Evolutionary conservation across 768 basidiomycete genomes (phyloP), one percentile per base, ranked within the genome.

Genomic region (Rhodotorula paludigena): DNA sequence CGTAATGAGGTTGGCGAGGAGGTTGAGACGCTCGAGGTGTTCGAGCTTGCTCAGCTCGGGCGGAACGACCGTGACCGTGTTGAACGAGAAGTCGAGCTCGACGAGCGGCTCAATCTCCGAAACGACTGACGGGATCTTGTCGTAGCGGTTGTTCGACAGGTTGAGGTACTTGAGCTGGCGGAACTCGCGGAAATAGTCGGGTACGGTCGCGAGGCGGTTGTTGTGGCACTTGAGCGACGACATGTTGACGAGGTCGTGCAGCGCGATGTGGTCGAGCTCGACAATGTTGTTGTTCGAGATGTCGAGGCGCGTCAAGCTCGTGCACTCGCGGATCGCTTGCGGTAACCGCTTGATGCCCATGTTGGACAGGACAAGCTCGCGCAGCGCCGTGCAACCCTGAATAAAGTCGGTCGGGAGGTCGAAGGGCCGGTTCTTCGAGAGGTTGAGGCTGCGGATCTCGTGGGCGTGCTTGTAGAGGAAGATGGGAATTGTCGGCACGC

Each of bases 381-480:
- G 86, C 15, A 99, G 84, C 10, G 82, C 84, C 2, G 84, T 84
- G 76, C 92, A 94, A 10, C 87, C 85, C 78, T 96, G 90, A 64
- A 96, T 87, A 77, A 99, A 99, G 79, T 98, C 96, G 57, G 91
- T 86, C 1, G 94, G 96, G 42, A 98, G 88, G 78, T 98, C 93
- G 61, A 93, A 84, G 85, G 94, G 90, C 5, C 93, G 92, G 76
- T 98, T 99, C 51, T 89, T 86, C 7, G 92, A 94, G 21, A 98
- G 84, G 67, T 89, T 89, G 65, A 98, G 87, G 47, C 83, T 86
- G 64, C 89, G 81, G 74, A 99, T 92, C 33, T 84, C 84, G 72
- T 88, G 86, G 2, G 92, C 92, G 66, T 90, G 85, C 60, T 85
- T 83, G 77, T 99, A 88, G 20, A 97, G 82, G 64, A 85, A 81